These are phyloP conservation scores for Ceriops zippeliana DNA, from an alignment of 345 rosid species.

Conservation along the genomic window DNA sequence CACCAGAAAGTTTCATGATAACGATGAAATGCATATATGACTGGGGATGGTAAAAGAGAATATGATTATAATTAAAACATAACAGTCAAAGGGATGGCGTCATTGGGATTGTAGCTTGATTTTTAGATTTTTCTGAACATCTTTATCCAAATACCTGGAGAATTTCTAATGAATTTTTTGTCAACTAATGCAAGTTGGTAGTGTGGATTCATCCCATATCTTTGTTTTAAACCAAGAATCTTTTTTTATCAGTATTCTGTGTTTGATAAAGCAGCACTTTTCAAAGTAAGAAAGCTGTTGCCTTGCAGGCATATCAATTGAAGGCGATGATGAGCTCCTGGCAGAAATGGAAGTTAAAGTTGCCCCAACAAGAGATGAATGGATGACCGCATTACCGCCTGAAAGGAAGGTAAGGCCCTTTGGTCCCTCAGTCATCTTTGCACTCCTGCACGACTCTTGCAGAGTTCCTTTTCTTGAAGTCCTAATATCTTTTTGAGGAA, in stretches of 20 bases:
- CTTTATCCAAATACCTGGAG: too few relatives aligned
- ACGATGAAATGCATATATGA: too few relatives aligned
- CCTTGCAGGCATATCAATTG: slow-evolving; percentile 79
- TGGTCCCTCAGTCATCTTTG: neutral
- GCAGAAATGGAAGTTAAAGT: slow-evolving; percentile 65
- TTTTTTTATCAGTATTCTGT: neutral
- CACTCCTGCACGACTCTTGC: neutral
- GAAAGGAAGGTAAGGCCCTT: slow-evolving; percentile 68
- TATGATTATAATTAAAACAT: too few relatives aligned
- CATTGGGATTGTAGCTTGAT: too few relatives aligned
- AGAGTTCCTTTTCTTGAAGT: neutral
- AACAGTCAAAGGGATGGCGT: too few relatives aligned
- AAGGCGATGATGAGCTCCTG: slow-evolving; percentile 89
- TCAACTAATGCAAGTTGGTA: neutral
- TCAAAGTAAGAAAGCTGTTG: slow-evolving; percentile 15
- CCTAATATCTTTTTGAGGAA: neutral
- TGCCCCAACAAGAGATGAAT: slow-evolving; percentile 75
- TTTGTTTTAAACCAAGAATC: neutral
- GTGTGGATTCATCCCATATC: neutral
- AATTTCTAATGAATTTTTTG: too few relatives aligned
- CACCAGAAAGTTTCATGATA: too few relatives aligned
- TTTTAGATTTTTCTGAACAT: too few relatives aligned
- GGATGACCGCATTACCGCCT: slow-evolving; percentile 97
- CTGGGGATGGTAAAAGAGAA: too few relatives aligned
- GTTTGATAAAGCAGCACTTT: neutral